Evolutionary conservation across 352 stramenopile species (phyloP).

Genomic region (Phytophthora ohioensis): DNA sequence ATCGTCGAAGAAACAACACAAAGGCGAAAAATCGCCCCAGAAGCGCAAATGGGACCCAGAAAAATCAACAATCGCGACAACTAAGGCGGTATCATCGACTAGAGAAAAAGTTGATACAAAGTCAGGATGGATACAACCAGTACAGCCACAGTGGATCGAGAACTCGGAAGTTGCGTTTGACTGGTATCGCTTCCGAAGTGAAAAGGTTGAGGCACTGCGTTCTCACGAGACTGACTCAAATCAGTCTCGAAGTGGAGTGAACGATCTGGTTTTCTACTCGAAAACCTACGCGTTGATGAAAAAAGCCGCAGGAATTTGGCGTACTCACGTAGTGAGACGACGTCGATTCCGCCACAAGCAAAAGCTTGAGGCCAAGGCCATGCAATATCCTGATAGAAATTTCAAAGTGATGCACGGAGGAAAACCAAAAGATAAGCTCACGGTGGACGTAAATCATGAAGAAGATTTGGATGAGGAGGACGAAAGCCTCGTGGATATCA

Average conservation of each 20-base stretch:
- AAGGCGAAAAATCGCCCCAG: neutral
- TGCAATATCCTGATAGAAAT: conserved; percentile 31
- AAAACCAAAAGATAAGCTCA: conserved; percentile 18
- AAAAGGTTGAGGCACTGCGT: conserved; percentile 34
- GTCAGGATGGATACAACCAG: conserved; percentile 18
- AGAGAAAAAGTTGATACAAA: neutral
- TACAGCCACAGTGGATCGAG: conserved; percentile 35
- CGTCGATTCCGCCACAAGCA: conserved; percentile 29
- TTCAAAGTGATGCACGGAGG: conserved; percentile 40
- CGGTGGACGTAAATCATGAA: conserved; percentile 6
- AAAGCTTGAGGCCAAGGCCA: conserved; percentile 23
- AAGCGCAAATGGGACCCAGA: neutral
- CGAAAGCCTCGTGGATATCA: conserved; percentile 29
- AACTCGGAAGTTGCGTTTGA: conserved; percentile 35
- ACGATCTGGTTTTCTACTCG: conserved; percentile 65
- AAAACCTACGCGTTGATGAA: conserved; percentile 56
- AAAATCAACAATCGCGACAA: neutral
- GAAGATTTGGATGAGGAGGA: conserved; percentile 28
- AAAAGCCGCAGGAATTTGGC: conserved; percentile 58
- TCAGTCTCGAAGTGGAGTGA: conserved; percentile 1
- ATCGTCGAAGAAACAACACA: conserved; percentile 2
- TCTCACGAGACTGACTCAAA: neutral
- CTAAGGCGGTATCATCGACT: neutral
- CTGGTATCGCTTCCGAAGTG: conserved; percentile 40
- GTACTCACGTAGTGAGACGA: conserved; percentile 33